Base-by-base conservation (phyloP, 192 early-diverging fungal genomes). In the Jimgerdemannia flammicorona region DNA sequence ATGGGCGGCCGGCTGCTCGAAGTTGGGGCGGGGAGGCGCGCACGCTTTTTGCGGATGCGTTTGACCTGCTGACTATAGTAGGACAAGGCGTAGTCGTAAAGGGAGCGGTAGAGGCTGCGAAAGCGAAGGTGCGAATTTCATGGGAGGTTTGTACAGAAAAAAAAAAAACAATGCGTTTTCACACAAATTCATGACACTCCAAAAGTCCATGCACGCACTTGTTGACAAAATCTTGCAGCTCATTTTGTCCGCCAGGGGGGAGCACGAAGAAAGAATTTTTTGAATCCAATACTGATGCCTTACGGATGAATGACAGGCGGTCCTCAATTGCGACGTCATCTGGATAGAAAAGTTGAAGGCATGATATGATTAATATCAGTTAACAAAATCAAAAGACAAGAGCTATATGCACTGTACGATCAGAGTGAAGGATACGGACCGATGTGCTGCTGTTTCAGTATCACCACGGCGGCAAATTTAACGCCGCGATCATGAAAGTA, bases 21-120 rank as follows among this genome's bases (percentile, higher is more conserved):
- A 1, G 80, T 74, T 3, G 86, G 83, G 11, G 82, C 77, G 14
- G 91, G 84, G 43, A 95, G 74, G 66, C 85, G 89, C 0, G 90
- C 78, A 69, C 88, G 87, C 70, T 95, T 95, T 76, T 89, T 91
- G 73, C 90, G 90, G 63, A 92, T 71, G 9, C 90, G 78, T 73
- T 95, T 95, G 29, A 89, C 87, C 72, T 87, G 89, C 54, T 96
- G 91, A 65, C 88, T 88, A 82, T 94, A 97, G 75, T 94, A 95
- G 65, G 82, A 84, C 72, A 90, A 79, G 0, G 92, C 86, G 40
- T 87, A 77, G 75, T 95, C 94, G 64, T 88, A 90, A 7, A 94
- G 81, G 8, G 87, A 83, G 77, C 82, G 74, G 71, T 94, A 91
- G 17, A 95, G 70, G 42, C 91, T 95, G 72, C 63, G 39, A n/a